Base-by-base conservation (phyloP, 2,329 filamentous ascomycete genomes). In the Botrytis squamosa region DNA sequence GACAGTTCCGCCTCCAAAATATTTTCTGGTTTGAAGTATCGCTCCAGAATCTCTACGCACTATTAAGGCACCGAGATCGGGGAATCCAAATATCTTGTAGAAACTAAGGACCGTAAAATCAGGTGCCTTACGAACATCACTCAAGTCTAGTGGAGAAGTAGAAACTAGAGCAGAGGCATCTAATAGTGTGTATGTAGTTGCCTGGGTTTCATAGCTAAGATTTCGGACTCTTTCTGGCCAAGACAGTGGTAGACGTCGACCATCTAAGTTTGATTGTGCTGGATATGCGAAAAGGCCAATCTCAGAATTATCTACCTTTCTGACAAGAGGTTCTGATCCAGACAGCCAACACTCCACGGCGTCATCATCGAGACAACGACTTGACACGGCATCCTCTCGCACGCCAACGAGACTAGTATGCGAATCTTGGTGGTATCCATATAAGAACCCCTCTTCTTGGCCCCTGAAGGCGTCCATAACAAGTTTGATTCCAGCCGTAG, bases 41-140 rank as follows among this genome's bases (percentile, higher is more conserved):
- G 86, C 81, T 10, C 88, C 89, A 20, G 92, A 88, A 46, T 88
- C 86, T 77, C 93, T 94, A 60, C 92, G 90, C 20, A 98, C 90
- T 44, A 98, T 90, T 74, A 99, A 83, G 1, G 91, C 94, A 2
- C 95, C 95, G 2, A 98, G 85, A 80, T 98, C 93, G 0, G 95
- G 95, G 77, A 98, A 98, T 1, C 96, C 95, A 81, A 98, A 98
- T n/a, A 98, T 95, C 82, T 98, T 99, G 84, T 98, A 97, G 76
- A 98, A 90, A 82, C 95, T 98, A 60, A 98, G 80, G 0, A 93
- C 92, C 0, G 89, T 91, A 77, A 98, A 98, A 81, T 98, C 95
- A 1, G 95, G 93, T 0, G 92, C 90, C 0, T 83, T 80, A 0
- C 85, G 83, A 0, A 86, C 78, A 77, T 92, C 84, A 72, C 88